phyloP scores from a whole-genome alignment of 164 flowering plant genomes.

The Aristolochia californica region DNA sequence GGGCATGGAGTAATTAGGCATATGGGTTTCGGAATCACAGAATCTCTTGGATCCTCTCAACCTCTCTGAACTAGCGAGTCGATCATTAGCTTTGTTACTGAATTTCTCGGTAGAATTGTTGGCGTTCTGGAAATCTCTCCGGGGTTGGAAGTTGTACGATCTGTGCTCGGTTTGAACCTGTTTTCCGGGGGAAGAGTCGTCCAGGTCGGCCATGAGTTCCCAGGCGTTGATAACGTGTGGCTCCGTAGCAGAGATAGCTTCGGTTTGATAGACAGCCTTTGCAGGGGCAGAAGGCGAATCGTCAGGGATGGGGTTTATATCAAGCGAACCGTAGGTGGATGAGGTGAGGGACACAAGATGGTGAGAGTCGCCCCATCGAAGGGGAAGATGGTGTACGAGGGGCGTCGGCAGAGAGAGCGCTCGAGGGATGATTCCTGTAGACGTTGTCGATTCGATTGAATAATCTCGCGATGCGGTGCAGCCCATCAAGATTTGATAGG shows the following conservation, averaged over 20 bases:
- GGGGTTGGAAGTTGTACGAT: not conserved
- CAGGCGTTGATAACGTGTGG: constrained; percentile 72
- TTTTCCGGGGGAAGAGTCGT: constrained; percentile 19
- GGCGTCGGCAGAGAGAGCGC: constrained; percentile 51
- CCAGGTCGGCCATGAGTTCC: constrained; percentile 87
- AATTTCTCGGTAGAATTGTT: not conserved
- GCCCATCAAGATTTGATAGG: constrained; percentile 24
- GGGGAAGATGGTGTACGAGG: constrained; percentile 62
- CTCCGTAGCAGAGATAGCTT: not conserved
- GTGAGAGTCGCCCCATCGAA: constrained; percentile 56
- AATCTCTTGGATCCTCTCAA: not conserved
- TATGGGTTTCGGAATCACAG: not conserved
- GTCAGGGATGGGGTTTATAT: constrained; percentile 3
- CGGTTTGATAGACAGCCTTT: constrained; percentile 10
- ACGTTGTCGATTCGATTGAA: not conserved
- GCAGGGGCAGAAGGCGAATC: not conserved
- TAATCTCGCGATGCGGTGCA: constrained; percentile 35
- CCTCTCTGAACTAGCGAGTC: not conserved
- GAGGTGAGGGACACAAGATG: constrained; percentile 77
- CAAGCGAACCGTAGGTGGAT: constrained; percentile 27
- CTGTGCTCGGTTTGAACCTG: not conserved
- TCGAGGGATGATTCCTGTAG: constrained; percentile 17
- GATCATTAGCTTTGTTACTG: not conserved
- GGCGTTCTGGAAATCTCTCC: not conserved
- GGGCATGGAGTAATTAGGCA: constrained; percentile 17